Conservation (phyloP, 2,329 filamentous ascomycete species). For the Plectosphaerella plurivora region DNA sequence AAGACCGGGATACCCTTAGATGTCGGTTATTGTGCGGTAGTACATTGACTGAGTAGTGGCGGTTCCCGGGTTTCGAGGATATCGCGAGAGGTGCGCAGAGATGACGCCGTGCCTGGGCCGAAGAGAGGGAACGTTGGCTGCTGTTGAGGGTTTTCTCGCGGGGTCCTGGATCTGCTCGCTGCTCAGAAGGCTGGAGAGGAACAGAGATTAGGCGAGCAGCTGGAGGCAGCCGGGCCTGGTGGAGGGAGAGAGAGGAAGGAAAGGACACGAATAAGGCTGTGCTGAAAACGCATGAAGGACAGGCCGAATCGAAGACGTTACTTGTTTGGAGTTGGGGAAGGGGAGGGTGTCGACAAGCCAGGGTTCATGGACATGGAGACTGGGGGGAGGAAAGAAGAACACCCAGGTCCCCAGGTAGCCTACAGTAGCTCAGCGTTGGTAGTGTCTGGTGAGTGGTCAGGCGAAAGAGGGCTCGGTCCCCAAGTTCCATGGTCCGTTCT, state of each 20-base stretch:
- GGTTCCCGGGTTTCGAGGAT: too few relatives aligned
- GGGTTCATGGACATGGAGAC: background rate
- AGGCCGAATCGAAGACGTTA: conserved; percentile 21
- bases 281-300: conserved; percentile 24
- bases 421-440: conserved; percentile 3
- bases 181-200: conserved; percentile 12
- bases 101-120: too few relatives aligned
- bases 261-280: conserved; percentile 20
- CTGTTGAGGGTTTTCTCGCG: too few relatives aligned
- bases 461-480: conserved; percentile 6
- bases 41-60: too few relatives aligned
- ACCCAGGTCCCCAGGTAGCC: conserved; percentile 8
- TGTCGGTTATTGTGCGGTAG: too few relatives aligned
- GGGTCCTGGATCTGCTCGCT: background rate
- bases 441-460: conserved; percentile 10
- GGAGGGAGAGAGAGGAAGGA: conserved; percentile 1
- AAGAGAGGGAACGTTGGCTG: too few relatives aligned
- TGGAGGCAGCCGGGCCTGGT: conserved; percentile 8
- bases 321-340: conserved; percentile 20
- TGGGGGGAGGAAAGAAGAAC: background rate
- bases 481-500: conserved; percentile 3
- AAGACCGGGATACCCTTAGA: too few relatives aligned
- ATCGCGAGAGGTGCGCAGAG: too few relatives aligned
- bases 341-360: conserved; percentile 13
- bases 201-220: conserved; percentile 21